Percentiles rank a stretch among this genome's conserved stretches.
phyloP scores from a whole-genome alignment of 345 rosid genomes.

The Laguncularia racemosa region DNA sequence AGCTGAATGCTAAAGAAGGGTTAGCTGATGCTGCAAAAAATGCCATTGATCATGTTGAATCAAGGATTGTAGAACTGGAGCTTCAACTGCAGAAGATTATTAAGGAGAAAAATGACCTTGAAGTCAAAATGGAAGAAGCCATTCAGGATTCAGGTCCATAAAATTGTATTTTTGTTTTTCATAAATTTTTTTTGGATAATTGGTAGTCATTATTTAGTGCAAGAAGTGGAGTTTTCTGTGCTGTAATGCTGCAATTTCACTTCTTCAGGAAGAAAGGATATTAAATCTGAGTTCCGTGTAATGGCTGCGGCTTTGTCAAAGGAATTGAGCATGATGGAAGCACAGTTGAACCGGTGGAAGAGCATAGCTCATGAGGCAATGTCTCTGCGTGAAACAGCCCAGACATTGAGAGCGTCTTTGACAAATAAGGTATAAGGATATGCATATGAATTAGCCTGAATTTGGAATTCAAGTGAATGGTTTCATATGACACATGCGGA shows the following conservation, averaged over 20 bases:
- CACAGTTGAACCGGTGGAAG: slow-evolving; percentile 88
- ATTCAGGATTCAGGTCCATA: slow-evolving; percentile 71
- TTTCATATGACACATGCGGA: no score
- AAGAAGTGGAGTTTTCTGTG: slow-evolving; percentile 10
- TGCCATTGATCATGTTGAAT: slow-evolving; percentile 33
- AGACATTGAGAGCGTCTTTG: slow-evolving; percentile 46
- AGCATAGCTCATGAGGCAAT: slow-evolving; percentile 70
- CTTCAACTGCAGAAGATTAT: slow-evolving; percentile 64
- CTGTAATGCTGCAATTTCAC: background rate
- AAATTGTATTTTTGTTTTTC: background rate
- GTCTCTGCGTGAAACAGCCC: slow-evolving; percentile 61
- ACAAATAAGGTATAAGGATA: slow-evolving; percentile 49
- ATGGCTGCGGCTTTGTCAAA: slow-evolving; percentile 93
- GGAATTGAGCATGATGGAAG: slow-evolving; percentile 94
- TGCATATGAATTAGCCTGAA: background rate
- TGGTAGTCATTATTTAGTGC: slow-evolving; percentile 10
- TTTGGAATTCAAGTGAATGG: no score
- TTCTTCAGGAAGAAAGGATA: slow-evolving; percentile 73
- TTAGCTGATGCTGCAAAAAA: slow-evolving; percentile 56
- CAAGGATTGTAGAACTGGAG: slow-evolving; percentile 66
- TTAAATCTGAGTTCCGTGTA: slow-evolving; percentile 70
- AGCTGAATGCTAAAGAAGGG: slow-evolving; percentile 55
- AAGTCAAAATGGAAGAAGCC: slow-evolving; percentile 79
- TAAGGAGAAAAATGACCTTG: slow-evolving; percentile 77
- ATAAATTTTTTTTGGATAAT: background rate